Conservation (phyloP, 306 rosid species). For the Castanea sativa region DNA sequence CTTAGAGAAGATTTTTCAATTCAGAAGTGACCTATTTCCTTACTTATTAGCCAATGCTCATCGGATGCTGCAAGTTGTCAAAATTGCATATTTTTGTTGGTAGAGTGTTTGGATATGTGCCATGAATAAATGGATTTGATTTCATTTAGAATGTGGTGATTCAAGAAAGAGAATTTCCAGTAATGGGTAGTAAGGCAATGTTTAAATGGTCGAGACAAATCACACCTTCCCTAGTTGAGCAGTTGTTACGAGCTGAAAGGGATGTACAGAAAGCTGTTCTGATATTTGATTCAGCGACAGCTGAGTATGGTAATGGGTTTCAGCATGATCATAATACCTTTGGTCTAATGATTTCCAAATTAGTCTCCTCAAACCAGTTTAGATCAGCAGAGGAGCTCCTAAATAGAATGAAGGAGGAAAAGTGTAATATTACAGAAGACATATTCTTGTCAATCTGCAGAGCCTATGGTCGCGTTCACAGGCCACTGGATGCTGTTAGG, state of each 20-base stretch:
- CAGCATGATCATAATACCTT: slow-evolving; percentile 73
- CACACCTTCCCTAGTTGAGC: slow-evolving; percentile 57
- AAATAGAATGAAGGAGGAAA: slow-evolving; percentile 80
- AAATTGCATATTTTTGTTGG: not conserved
- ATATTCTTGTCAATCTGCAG: slow-evolving; percentile 56
- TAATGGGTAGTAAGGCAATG: slow-evolving; percentile 61
- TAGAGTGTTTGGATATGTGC: not conserved
- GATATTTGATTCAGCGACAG: slow-evolving; percentile 73
- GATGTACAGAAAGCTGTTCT: slow-evolving; percentile 55
- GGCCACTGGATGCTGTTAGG: slow-evolving; percentile 69
- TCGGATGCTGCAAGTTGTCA: not conserved
- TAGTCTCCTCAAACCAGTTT: slow-evolving; percentile 69
- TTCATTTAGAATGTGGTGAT: not conserved
- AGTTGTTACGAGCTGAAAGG: slow-evolving; percentile 66
- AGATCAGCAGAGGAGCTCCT: slow-evolving; percentile 69
- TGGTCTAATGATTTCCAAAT: slow-evolving; percentile 55
- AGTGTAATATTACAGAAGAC: slow-evolving; percentile 56
- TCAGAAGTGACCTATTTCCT: not conserved
- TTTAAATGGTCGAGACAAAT: slow-evolving; percentile 72
- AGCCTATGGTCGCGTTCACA: slow-evolving; percentile 78
- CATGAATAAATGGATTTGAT: not conserved
- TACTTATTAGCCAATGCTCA: not conserved
- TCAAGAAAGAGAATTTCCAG: slow-evolving; percentile 2
- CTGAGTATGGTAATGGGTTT: slow-evolving; percentile 76
- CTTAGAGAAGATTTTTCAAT: not conserved